Evolutionary conservation across 345 rosid genomes (phyloP), one percentile per base, ranked within the genome.

Genomic region (Populus euphratica): DNA sequence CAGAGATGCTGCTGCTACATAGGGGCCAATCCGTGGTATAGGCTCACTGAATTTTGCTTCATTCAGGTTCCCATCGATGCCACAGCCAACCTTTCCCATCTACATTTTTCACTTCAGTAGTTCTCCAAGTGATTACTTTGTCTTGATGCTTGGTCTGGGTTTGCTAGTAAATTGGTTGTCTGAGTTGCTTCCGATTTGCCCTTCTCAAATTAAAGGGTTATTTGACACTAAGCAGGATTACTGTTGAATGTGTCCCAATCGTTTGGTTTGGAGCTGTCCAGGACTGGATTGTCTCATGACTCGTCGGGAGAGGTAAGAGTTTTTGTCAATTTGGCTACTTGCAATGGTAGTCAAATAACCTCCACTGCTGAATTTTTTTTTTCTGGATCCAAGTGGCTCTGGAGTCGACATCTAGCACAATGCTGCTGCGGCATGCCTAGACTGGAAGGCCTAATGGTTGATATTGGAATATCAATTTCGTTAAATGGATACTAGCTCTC

Each of bases 21-120:
- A 94, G 81, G 91, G 27, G 81, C 97, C 97, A 61, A 94, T 94
- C 87, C 90, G 90, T 43, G 96, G 97, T 79, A 91, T 54, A 33
- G 98, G 97, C 83, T 85, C 83, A 41, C 88, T 86, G 83, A 88
- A 93, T 73, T 87, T 84, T 33, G 84, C 80, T 61, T 86, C 90
- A 69, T 91, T 84, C 64, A 92, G 84, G 78, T 76, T 77, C 31
- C 98, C 97, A 41, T 89, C 87, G n/a, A 78, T 66, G 82, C 83
- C 75, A 85, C 98, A 94, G 23, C 98, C 97, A 1, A 83, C 77
- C 77, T 73, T 84, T 44, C 70, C 84, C 91, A 86, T 88, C 14
- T 44, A 44, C 4, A 44, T 12, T 16, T 44, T 44, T 44, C 49
- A 44, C 49, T 44, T 13, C 49, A 10, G 16, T 44, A 44, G 3